Percentiles rank a stretch among this genome's conserved stretches.
phyloP scores from a whole-genome alignment of 768 basidiomycete species.

The Leccinellum albellum region DNA sequence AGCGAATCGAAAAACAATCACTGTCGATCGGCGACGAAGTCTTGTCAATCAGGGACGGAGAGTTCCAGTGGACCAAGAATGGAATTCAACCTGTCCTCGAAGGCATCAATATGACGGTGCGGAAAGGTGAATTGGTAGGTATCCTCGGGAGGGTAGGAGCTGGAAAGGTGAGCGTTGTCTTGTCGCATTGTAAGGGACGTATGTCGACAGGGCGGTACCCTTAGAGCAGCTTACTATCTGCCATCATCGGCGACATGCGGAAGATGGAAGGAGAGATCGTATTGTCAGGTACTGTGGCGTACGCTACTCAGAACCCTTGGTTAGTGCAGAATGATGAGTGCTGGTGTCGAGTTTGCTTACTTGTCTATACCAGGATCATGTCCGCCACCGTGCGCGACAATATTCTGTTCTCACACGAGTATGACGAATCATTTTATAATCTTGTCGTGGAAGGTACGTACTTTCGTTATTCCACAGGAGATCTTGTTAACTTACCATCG shows the following conservation, averaged over 20 bases:
- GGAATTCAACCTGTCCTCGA: slow-evolving; percentile 61
- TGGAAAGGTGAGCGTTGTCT: slow-evolving; percentile 61
- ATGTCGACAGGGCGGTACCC: background rate
- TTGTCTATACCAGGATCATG: slow-evolving; percentile 56
- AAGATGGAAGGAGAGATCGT: slow-evolving; percentile 68
- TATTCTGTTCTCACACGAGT: slow-evolving; percentile 87
- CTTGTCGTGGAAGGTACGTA: slow-evolving; percentile 69
- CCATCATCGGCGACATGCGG: slow-evolving; percentile 86
- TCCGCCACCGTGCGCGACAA: slow-evolving; percentile 86
- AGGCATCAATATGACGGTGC: slow-evolving; percentile 68
- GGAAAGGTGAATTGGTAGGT: slow-evolving; percentile 82
- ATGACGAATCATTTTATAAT: slow-evolving; percentile 81
- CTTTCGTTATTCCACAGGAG: background rate
- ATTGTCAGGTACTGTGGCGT: slow-evolving; percentile 69
- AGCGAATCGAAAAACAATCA: slow-evolving; percentile 40
- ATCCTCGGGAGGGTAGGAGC: slow-evolving; percentile 87
- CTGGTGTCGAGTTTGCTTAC: background rate
- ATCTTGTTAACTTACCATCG: background rate
- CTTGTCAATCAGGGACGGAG: slow-evolving; percentile 67
- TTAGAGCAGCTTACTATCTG: slow-evolving; percentile 70
- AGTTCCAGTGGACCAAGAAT: slow-evolving; percentile 75
- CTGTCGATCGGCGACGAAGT: slow-evolving; percentile 62
- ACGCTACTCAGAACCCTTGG: slow-evolving; percentile 88
- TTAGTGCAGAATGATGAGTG: slow-evolving; percentile 25
- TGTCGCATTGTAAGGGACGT: background rate